phyloP scores from a whole-genome alignment of 257 asterid genomes.

The Ophiorrhiza pumila region DNA sequence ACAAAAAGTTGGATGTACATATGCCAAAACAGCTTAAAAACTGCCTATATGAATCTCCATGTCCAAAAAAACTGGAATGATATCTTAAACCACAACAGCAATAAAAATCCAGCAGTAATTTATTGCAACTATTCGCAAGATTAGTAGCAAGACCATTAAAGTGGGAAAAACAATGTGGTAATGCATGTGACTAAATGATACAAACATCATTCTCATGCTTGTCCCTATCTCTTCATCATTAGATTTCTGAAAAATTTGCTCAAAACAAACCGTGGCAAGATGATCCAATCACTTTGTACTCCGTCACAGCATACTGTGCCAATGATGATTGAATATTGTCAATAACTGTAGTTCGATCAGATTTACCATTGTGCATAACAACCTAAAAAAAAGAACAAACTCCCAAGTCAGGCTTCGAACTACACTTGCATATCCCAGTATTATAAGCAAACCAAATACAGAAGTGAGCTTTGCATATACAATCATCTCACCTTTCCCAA shows the following conservation, averaged over 20 bases:
- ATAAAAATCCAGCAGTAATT: background rate
- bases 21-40: background rate
- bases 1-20: background rate
- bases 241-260: slow-evolving; percentile 16
- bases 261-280: slow-evolving; percentile 52
- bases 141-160: background rate
- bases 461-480: background rate
- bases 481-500: slow-evolving; percentile 59
- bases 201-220: background rate
- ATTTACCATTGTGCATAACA: slow-evolving; percentile 72
- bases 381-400: slow-evolving; percentile 42
- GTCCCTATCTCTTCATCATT: background rate
- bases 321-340: slow-evolving; percentile 41
- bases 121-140: background rate
- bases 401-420: background rate
- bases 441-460: background rate
- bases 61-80: background rate
- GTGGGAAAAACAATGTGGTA: background rate
- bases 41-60: background rate
- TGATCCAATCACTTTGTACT: slow-evolving; percentile 66
- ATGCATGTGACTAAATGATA: background rate
- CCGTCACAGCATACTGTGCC: slow-evolving; percentile 80
- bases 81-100: background rate
- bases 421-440: background rate
- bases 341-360: slow-evolving; percentile 69